Evolutionary conservation across 345 rosid genomes (phyloP).

Genomic region (Citropsis articulata): DNA sequence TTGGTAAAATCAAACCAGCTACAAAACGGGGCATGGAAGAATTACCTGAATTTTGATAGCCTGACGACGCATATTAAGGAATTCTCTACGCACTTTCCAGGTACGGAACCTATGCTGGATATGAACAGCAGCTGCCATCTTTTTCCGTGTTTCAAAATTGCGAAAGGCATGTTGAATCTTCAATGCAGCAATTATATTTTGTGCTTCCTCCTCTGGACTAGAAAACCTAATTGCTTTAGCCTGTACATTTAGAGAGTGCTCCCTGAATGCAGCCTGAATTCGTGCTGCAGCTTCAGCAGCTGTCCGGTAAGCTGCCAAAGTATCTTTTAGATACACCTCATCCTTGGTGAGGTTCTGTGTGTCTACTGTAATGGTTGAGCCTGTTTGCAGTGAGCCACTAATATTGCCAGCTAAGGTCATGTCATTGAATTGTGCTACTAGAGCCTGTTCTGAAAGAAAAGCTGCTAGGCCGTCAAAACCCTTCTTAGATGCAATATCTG

Average conservation of each 20-base stretch:
- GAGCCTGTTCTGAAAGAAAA: conserved; percentile 80
- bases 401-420: conserved; percentile 91
- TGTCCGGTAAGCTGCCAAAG: conserved; percentile 76
- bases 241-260: conserved; percentile 59
- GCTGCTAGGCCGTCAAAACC: conserved; percentile 90
- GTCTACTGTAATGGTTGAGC: conserved; percentile 33
- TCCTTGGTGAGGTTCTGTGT: conserved; percentile 48
- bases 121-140: conserved; percentile 74
- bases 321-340: conserved; percentile 65
- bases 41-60: conserved; percentile 82
- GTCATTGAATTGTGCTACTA: conserved; percentile 72
- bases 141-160: conserved; percentile 57
- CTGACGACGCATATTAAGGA: conserved; percentile 70
- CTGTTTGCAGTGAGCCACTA: conserved; percentile 55
- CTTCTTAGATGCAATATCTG: conserved; percentile 74
- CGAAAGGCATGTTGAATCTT: conserved; percentile 95
- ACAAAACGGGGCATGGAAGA: conserved; percentile 3
- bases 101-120: conserved; percentile 87
- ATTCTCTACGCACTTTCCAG: conserved; percentile 77
- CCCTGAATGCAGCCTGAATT: conserved; percentile 84
- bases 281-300: conserved; percentile 95
- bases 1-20: not conserved
- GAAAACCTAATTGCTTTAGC: conserved; percentile 42
- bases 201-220: conserved; percentile 67
- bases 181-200: conserved; percentile 78